Evolutionary conservation across 495 filamentous ascomycete genomes (phyloP).

Genomic region (Recurvomyces mirabilis): DNA sequence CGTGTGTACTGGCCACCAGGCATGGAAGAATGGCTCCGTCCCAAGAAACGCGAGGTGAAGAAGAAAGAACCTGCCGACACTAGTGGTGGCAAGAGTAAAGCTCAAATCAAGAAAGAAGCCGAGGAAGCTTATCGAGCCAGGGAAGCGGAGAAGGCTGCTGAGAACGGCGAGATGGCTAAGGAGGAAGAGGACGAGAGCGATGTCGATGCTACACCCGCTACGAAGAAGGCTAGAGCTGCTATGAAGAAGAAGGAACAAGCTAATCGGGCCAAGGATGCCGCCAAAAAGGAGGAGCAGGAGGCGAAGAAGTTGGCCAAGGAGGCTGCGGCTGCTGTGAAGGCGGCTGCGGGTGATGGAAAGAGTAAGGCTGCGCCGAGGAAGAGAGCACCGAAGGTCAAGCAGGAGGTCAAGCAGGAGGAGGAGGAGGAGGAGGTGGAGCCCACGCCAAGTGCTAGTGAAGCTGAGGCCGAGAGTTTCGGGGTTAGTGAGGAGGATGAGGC

Average conservation of each 20-base stretch:
- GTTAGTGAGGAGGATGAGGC: conserved; percentile 8
- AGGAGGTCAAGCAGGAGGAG: conserved; percentile 3
- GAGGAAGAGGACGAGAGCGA: background rate
- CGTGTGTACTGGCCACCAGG: conserved; percentile 87
- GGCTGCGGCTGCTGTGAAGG: conserved; percentile 5
- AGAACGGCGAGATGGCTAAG: background rate
- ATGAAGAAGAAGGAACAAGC: conserved; percentile 13
- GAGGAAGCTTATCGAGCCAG: conserved; percentile 1
- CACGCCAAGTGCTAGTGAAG: conserved; percentile 16
- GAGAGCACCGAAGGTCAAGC: conserved; percentile 6
- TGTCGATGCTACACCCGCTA: conserved; percentile 12
- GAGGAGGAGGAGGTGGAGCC: conserved; percentile 8
- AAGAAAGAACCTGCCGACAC: conserved; percentile 42
- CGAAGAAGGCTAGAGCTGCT: conserved; percentile 21
- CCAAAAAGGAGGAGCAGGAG: conserved; percentile 9
- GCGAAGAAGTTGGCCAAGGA: conserved; percentile 2
- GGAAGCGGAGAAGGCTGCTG: conserved; percentile 10
- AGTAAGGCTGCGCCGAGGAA: background rate
- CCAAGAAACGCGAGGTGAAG: conserved; percentile 58
- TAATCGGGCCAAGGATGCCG: conserved; percentile 6
- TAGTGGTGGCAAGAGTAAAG: conserved; percentile 11
- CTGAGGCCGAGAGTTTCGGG: conserved; percentile 1
- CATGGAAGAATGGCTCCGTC: conserved; percentile 83
- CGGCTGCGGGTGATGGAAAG: background rate
- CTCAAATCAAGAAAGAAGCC: conserved; percentile 8